Evolutionary conservation across 1,139 yeast genomes (phyloP).

Genomic region (Groenewaldozyma auringiensis): DNA sequence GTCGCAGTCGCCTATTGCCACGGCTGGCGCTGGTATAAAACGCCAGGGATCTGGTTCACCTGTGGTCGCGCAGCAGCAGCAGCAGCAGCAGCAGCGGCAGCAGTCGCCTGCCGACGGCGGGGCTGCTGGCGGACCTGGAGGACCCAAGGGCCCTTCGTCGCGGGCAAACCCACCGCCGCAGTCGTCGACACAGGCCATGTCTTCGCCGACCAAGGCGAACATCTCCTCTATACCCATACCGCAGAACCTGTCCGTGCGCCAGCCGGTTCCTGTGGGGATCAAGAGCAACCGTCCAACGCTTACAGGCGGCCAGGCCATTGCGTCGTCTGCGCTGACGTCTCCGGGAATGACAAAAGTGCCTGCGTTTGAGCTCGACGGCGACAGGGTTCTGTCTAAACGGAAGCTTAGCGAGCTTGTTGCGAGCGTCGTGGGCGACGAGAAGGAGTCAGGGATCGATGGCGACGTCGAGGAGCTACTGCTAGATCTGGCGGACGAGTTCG

Average conservation of each 20-base stretch:
- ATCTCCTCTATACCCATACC: conserved; percentile 58
- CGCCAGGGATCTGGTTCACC: conserved; percentile 8
- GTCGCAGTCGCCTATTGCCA: background rate
- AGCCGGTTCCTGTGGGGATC: conserved; percentile 54
- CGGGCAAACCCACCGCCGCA: conserved; percentile 26
- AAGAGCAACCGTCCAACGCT: conserved; percentile 71
- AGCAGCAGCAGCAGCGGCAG: conserved; percentile 8
- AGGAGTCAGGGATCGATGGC: conserved; percentile 63
- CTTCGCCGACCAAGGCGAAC: conserved; percentile 40
- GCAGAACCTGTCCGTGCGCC: conserved; percentile 53
- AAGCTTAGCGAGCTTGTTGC: conserved; percentile 80
- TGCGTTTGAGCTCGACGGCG: conserved; percentile 67
- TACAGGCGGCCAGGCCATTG: conserved; percentile 77
- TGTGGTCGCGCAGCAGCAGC: conserved; percentile 10
- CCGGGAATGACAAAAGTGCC: conserved; percentile 77
- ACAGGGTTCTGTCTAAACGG: conserved; percentile 79
- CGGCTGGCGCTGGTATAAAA: conserved; percentile 2
- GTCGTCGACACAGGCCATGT: conserved; percentile 20
- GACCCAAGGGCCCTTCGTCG: conserved; percentile 23
- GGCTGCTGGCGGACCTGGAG: conserved; percentile 9
- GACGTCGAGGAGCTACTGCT: conserved; percentile 88
- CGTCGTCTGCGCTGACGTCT: conserved; percentile 55
- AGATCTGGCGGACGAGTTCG: conserved; percentile 94
- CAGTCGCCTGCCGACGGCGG: conserved; percentile 1
- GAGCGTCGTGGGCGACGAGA: conserved; percentile 77